Base-by-base conservation (phyloP, 208 protist genomes). In the Wallacemonas sp. region DNA sequence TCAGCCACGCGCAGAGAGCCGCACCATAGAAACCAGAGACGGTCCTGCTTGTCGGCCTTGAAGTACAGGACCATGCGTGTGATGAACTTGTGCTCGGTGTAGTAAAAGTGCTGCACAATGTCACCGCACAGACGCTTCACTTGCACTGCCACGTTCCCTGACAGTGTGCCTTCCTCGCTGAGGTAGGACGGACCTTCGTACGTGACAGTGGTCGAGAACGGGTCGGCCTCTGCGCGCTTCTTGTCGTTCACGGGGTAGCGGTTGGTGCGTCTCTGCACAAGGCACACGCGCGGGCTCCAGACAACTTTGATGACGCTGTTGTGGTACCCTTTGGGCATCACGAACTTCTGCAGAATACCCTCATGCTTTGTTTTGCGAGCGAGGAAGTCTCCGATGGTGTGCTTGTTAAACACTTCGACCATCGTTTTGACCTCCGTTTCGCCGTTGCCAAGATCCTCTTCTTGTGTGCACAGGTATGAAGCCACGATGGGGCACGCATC, bases 31-130 rank as follows among this genome's bases (percentile, higher is more conserved):
- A 94, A 67, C 88, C 88, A 94, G 37, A 94, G 37, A 24, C 78
- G 75, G 52, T 94, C 79, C 8, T 74, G 66, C 29, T 76, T 71
- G 53, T 94, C 88, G 1, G 65, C 63, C 63, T 94, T 94, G 78
- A 94, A 94, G 78, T 94, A 94, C 44, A 92, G 71, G 44, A 94
- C 90, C 90, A 95, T 95, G 36, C 90, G 82, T 2, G 90, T 94
- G 68, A 95, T 94, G 61, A 85, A 87, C 67, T 95, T 95, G 81
- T 95, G 87, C 69, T 95, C 87, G 6, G 86, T 91, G 71, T 88
- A 87, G 75, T 91, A 91, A 68, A 95, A 95, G 71, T 95, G 90
- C 55, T 83, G 75, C 17, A 92, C 84, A 54, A 95, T 92, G 62
- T 87, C 63, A 50, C 79, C 73, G 59, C 90, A 95, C 22, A 95